phyloP scores from a whole-genome alignment of 176 grass and related monocot genomes.

The Oryza meridionalis region DNA sequence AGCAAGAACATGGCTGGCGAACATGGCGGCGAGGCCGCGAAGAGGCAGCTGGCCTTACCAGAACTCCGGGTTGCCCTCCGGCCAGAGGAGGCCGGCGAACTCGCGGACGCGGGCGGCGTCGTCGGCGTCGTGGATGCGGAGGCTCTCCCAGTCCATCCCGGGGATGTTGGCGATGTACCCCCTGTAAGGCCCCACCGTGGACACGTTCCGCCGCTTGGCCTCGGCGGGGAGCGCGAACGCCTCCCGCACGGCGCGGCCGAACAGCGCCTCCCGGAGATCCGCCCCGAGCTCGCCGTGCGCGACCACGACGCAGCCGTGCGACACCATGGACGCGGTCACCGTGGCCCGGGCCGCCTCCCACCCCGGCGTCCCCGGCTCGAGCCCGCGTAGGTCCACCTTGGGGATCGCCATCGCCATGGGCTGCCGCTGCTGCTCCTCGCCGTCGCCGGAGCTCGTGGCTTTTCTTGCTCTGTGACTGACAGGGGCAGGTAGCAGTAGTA shows the following conservation, averaged over 20 bases:
- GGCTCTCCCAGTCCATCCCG: slow-evolving; percentile 41
- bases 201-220: slow-evolving; percentile 34
- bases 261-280: slow-evolving; percentile 38
- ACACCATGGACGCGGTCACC: slow-evolving; percentile 36
- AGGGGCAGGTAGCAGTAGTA: background rate
- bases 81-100: slow-evolving; percentile 43
- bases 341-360: slow-evolving; percentile 36
- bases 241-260: slow-evolving; percentile 31
- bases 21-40: no score
- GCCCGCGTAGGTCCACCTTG: background rate
- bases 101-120: background rate
- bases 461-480: background rate
- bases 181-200: background rate
- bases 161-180: slow-evolving; percentile 47
- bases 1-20: background rate
- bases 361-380: background rate
- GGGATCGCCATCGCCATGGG: background rate
- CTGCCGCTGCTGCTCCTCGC: no score
- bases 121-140: slow-evolving; percentile 10
- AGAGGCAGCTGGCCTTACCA: slow-evolving; percentile 12
- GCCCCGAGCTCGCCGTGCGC: slow-evolving; percentile 22
- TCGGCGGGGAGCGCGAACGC: slow-evolving; percentile 46
- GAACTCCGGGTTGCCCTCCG: slow-evolving; percentile 46
- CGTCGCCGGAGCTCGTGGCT: no score
- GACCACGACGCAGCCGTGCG: slow-evolving; percentile 49